Evolutionary conservation across 139 green algal genomes (phyloP).

Genomic region (Microglena sp.): DNA sequence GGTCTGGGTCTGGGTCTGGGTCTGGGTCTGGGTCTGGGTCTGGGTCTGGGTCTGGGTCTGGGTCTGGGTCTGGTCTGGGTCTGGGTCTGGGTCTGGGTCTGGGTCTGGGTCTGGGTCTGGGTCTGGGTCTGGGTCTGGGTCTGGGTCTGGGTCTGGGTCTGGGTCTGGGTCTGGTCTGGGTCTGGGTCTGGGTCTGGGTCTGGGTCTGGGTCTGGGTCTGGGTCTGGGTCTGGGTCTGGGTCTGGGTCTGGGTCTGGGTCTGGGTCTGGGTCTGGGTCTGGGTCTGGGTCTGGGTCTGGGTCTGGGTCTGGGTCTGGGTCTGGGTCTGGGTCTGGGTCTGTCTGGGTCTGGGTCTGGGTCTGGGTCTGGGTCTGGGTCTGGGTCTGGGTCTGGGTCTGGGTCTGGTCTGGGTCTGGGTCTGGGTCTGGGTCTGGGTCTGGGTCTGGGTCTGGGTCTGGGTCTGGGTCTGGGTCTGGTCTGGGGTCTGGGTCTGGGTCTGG

Average conservation of each 20-base stretch:
- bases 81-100: constrained; percentile 9
- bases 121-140: constrained; percentile 8
- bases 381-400: constrained; percentile 3
- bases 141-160: constrained; percentile 8
- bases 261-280: constrained; percentile 8
- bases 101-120: constrained; percentile 8
- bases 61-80: constrained; percentile 5
- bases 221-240: neutral
- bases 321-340: constrained; percentile 8
- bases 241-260: constrained; percentile 8
- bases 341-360: constrained; percentile 1
- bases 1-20: constrained; percentile 8
- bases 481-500: constrained; percentile 1
- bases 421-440: constrained; percentile 6
- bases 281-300: constrained; percentile 9
- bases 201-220: neutral
- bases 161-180: constrained; percentile 7
- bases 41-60: constrained; percentile 6
- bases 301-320: constrained; percentile 8
- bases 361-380: constrained; percentile 2
- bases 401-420: constrained; percentile 5
- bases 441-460: constrained; percentile 6
- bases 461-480: constrained; percentile 5
- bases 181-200: constrained; percentile 7
- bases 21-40: constrained; percentile 9